Evolutionary conservation across 129 eudicot species (phyloP), one percentile per base, ranked within the genome.

Genomic region (Ambrosia trifida): DNA sequence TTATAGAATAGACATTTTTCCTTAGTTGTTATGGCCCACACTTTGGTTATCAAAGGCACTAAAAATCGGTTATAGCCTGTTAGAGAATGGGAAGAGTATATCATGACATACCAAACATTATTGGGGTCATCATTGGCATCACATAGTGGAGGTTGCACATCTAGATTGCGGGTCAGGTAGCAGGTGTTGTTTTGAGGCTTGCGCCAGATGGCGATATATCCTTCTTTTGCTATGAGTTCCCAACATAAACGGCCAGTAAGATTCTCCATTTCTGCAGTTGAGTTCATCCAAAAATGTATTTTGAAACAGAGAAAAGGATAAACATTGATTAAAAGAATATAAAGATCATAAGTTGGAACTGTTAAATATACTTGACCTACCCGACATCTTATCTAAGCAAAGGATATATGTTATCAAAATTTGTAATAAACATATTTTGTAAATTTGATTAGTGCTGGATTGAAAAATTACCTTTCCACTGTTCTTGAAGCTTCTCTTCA

Each of bases 161-260:
- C 81, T 47, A 45, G 33, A 53, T 78, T 86, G 59, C 89, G 95
- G 57, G 66, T 46, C 70, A 81, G 61, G 80, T 90, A 90, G 80
- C 95, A 90, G 40, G 86, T 85, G 66, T 90, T 87, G 70, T 87
- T 87, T 30, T 76, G 67, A 47, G 97, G 89, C 84, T 90, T 90
- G 79, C 73, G 91, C 97, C 97, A 90, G 28, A 88, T 85, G 69
- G 95, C 86, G 44, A 90, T 83, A 58, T 87, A 76, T 38, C 89
- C 91, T 70, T 90, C 89, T 76, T 85, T 87, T 72, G 82, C 82
- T 72, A 90, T 78, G 13, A 90, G 89, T 68, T 85, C 74, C 97
- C 97, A 90, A 72, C 97, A 90, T 12, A 90, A 67, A 46, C 86
- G 84, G n/a, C 58, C 63, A 30, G 96, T 87, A 64, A 90, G 95